Percentiles rank a stretch among this genome's conserved stretches.
phyloP scores from a whole-genome alignment of 2,329 filamentous ascomycete genomes.

The Corinectria fuckeliana region DNA sequence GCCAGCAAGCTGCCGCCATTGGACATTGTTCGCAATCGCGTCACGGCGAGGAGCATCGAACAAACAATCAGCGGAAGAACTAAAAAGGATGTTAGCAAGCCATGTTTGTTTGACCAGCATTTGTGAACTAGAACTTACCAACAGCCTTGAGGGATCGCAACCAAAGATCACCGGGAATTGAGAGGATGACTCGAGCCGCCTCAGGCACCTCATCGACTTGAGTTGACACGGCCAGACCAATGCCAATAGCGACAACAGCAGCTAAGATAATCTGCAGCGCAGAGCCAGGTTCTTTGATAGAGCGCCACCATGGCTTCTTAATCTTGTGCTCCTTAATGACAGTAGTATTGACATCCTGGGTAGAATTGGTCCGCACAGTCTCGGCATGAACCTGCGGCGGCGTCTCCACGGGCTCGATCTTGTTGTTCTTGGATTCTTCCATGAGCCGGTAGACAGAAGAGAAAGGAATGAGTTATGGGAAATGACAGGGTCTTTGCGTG shows the following conservation, averaged over 20 bases:
- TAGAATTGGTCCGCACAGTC: conserved; percentile 28
- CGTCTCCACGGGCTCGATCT: conserved; percentile 16
- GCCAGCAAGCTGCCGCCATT: conserved; percentile 52
- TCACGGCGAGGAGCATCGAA: conserved; percentile 59
- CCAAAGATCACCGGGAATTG: conserved; percentile 58
- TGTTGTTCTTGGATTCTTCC: conserved; percentile 25
- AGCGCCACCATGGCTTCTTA: conserved; percentile 46
- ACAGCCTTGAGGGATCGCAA: conserved; percentile 55
- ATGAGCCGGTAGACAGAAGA: conserved; percentile 21
- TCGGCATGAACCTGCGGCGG: conserved; percentile 4
- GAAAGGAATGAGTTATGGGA: conserved; percentile 1
- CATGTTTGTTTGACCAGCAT: not conserved
- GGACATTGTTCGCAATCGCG: conserved; percentile 54
- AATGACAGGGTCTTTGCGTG: not conserved
- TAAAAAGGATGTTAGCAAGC: conserved; percentile 28
- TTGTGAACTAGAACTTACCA: conserved; percentile 51
- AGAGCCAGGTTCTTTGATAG: conserved; percentile 50
- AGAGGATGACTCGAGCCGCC: conserved; percentile 50
- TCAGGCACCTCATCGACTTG: conserved; percentile 51
- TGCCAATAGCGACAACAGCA: conserved; percentile 55
- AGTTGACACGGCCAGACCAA: conserved; percentile 54
- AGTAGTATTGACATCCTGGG: conserved; percentile 13
- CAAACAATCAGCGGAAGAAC: conserved; percentile 59
- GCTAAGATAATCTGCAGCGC: conserved; percentile 58
- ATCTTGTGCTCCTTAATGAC: conserved; percentile 23